Evolutionary conservation across 1,284 basidiomycete genomes (phyloP).

Genomic region (Stereum hirsutum): DNA sequence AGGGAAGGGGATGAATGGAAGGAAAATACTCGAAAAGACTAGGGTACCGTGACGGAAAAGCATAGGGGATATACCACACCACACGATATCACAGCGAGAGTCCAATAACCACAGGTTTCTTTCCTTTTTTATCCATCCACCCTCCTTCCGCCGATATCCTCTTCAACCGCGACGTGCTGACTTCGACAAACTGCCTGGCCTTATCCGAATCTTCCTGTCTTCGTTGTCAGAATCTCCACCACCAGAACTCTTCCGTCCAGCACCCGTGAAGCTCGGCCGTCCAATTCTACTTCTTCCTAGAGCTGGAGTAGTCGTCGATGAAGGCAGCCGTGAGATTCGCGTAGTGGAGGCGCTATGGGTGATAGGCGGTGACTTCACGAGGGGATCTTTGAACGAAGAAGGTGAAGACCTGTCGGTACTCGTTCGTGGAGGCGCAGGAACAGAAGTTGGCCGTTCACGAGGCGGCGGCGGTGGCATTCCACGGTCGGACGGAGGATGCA

Average conservation of each 20-base stretch:
- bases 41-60: too few relatives aligned
- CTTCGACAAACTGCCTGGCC: too few relatives aligned
- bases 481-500: conserved; percentile 17
- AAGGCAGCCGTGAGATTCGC: conserved; percentile 34
- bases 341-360: conserved; percentile 41
- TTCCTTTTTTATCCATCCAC: too few relatives aligned
- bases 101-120: too few relatives aligned
- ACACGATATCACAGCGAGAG: too few relatives aligned
- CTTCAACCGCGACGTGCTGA: too few relatives aligned
- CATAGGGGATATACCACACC: too few relatives aligned
- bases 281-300: conserved; percentile 58
- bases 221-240: conserved; percentile 17
- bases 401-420: conserved; percentile 15
- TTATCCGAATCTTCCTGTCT: conserved; percentile 11
- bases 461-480: conserved; percentile 19
- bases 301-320: conserved; percentile 22
- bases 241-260: conserved; percentile 40
- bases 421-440: conserved; percentile 24
- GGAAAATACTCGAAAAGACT: too few relatives aligned
- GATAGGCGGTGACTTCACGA: conserved; percentile 32
- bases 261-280: conserved; percentile 33
- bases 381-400: conserved; percentile 12
- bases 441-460: conserved; percentile 29
- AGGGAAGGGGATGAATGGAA: too few relatives aligned
- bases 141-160: too few relatives aligned